Evolutionary conservation across 129 eudicot species (phyloP).

Genomic region (Escallonia herrerae): DNA sequence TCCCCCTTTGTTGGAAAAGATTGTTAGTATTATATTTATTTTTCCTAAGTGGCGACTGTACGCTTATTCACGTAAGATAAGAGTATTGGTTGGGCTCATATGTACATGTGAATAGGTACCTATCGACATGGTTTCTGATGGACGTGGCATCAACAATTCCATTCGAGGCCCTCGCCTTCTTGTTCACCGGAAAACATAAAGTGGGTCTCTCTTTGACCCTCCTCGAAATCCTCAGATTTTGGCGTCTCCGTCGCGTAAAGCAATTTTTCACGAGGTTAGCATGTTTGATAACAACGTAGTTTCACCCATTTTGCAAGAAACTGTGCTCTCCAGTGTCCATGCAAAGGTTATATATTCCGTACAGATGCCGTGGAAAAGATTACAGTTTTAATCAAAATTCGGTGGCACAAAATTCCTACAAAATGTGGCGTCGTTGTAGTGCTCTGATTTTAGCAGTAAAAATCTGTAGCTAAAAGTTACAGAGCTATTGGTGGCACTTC

Average conservation of each 20-base stretch:
- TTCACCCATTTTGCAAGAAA: background rate
- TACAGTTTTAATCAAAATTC: too few species aligned
- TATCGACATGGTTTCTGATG: conserved; percentile 90
- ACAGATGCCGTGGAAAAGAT: too few species aligned
- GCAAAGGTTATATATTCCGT: too few species aligned
- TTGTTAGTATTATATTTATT: too few species aligned
- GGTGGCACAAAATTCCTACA: too few species aligned
- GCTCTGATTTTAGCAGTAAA: too few species aligned
- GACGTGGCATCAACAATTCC: conserved; percentile 93
- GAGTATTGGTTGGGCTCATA: background rate
- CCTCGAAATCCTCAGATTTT: conserved; percentile 77
- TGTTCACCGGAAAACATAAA: conserved; percentile 57
- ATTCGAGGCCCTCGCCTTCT: conserved; percentile 44
- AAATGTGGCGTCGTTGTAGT: too few species aligned
- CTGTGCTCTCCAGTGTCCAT: background rate
- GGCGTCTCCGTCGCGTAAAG: conserved; percentile 93
- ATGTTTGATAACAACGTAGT: background rate
- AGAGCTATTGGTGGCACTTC: too few species aligned
- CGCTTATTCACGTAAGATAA: too few species aligned
- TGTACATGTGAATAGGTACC: conserved; percentile 36
- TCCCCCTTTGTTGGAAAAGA: too few species aligned
- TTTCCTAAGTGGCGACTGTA: too few species aligned
- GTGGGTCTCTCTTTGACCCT: conserved; percentile 47
- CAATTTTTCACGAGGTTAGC: conserved; percentile 75
- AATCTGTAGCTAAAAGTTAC: too few species aligned